Evolutionary conservation across 164 flowering plant species (phyloP).

Genomic region (Taxillus chinensis): DNA sequence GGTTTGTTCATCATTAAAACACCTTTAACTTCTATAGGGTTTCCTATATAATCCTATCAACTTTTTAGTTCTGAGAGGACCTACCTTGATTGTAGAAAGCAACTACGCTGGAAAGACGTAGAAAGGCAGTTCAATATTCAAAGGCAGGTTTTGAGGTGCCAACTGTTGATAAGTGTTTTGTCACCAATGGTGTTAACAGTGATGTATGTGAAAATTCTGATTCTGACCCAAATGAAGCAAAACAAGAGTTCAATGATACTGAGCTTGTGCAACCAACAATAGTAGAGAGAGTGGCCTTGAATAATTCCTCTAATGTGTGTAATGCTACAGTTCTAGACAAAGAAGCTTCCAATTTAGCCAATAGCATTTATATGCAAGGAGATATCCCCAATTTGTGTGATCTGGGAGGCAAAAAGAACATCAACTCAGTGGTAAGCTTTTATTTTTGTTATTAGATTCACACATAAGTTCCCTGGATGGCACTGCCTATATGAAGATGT

Average conservation of each 20-base stretch:
- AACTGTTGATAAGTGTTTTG: conserved; percentile 22
- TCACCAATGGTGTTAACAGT: conserved; percentile 14
- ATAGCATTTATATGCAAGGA: conserved; percentile 6
- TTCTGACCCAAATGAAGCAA: conserved; percentile 7
- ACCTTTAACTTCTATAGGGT: not conserved
- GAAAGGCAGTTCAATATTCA: conserved; percentile 47
- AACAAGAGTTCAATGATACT: conserved; percentile 6
- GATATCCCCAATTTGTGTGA: conserved; percentile 5
- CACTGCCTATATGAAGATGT: too few relatives aligned
- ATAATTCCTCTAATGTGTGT: conserved; percentile 6
- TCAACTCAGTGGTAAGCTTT: conserved; percentile 21
- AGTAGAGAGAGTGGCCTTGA: conserved; percentile 7
- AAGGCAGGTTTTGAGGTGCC: conserved; percentile 58
- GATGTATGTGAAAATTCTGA: conserved; percentile 17
- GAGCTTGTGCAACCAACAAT: conserved; percentile 7
- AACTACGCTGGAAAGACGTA: conserved; percentile 58
- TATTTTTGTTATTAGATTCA: not conserved
- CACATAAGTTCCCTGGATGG: too few relatives aligned
- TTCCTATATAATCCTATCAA: not conserved
- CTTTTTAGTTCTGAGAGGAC: not conserved
- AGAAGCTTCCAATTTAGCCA: conserved; percentile 1
- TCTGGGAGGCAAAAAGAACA: conserved; percentile 8
- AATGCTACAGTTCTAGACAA: conserved; percentile 5
- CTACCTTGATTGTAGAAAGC: conserved; percentile 36
- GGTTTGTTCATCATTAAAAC: conserved; percentile 32